Conservation (phyloP, 1,284 basidiomycete genomes). For the Trametes sp. region DNA sequence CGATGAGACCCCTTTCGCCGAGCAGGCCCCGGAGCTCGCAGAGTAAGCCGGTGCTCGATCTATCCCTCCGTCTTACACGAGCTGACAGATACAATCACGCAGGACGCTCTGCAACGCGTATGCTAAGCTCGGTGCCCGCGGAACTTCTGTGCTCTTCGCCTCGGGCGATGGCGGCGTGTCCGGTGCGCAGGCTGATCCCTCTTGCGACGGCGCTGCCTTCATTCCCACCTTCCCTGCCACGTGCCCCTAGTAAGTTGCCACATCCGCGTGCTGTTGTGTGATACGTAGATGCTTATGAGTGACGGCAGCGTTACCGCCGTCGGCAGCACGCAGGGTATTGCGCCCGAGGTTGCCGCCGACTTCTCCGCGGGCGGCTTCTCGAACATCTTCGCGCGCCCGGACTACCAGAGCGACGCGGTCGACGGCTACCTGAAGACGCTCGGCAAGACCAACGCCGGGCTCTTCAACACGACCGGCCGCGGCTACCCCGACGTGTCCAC, state of each 20-base stretch:
- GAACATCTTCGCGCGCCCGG: slow-evolving; percentile 31
- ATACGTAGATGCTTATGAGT: slow-evolving; percentile 15
- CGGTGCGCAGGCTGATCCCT: slow-evolving; percentile 59
- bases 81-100: neutral
- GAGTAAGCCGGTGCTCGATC: slow-evolving; percentile 48
- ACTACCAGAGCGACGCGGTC: slow-evolving; percentile 32
- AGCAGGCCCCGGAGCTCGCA: slow-evolving; percentile 51
- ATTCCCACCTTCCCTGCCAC: slow-evolving; percentile 74
- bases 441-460: slow-evolving; percentile 46
- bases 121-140: slow-evolving; percentile 60
- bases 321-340: slow-evolving; percentile 55
- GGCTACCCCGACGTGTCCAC: slow-evolving; percentile 17
- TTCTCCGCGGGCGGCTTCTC: slow-evolving; percentile 51
- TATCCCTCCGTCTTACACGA: neutral
- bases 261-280: neutral
- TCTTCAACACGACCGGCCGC: slow-evolving; percentile 57
- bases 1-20: slow-evolving; percentile 51
- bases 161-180: slow-evolving; percentile 71
- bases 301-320: slow-evolving; percentile 72
- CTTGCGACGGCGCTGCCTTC: slow-evolving; percentile 53
- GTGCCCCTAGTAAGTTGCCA: slow-evolving; percentile 50
- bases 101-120: slow-evolving; percentile 35
- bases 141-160: slow-evolving; percentile 68
- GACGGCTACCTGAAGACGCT: slow-evolving; percentile 27
- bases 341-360: slow-evolving; percentile 54